Evolutionary conservation across 306 rosid species (phyloP).

Genomic region (Malus orientalis): DNA sequence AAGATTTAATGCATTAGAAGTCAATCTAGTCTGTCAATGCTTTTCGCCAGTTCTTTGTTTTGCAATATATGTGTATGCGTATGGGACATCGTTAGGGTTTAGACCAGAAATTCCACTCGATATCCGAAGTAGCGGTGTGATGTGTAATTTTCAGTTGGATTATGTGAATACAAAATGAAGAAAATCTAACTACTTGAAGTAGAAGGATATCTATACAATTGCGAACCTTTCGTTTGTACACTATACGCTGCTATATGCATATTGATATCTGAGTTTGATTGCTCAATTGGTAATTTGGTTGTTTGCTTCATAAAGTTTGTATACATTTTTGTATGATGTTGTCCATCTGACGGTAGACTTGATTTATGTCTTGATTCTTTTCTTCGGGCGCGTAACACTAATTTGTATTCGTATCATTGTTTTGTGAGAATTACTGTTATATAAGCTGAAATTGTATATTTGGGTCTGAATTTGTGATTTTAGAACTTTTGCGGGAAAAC

Average conservation of each 20-base stretch:
- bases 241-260: not conserved
- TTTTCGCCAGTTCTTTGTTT: not conserved
- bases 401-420: not conserved
- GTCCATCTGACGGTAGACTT: not conserved
- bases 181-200: not conserved
- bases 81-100: not conserved
- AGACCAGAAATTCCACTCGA: not conserved
- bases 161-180: not conserved
- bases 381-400: no score
- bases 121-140: not conserved
- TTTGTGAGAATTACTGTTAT: not conserved
- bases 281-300: not conserved
- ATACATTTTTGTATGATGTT: not conserved
- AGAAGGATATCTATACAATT: not conserved
- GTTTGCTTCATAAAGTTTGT: not conserved
- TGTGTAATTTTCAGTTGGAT: not conserved
- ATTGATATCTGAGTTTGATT: not conserved
- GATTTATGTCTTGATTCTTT: not conserved
- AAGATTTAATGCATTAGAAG: not conserved
- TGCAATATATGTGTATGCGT: not conserved
- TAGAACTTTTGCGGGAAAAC: conserved; percentile 96
- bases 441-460: conserved; percentile 2
- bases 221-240: not conserved
- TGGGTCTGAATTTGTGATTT: conserved; percentile 16
- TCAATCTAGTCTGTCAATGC: not conserved